phyloP scores from a whole-genome alignment of 331 rosid genomes.

The Quercus lobata region DNA sequence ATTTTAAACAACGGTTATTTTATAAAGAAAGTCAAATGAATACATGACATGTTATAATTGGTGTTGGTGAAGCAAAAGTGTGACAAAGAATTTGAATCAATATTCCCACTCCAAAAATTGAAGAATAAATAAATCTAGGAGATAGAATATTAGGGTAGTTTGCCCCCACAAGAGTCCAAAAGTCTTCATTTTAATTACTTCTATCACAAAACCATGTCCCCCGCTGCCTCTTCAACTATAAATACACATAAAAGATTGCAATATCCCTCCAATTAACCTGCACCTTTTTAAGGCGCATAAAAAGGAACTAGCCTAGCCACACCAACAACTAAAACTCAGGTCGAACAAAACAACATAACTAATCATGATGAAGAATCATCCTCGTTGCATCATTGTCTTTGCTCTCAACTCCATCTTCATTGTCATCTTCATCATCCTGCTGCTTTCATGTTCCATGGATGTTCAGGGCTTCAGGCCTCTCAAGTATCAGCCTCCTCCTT shows the following conservation, averaged over 20 bases:
- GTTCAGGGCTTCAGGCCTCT: constrained; percentile 40
- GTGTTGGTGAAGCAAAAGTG: too few relatives aligned
- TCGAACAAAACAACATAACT: background rate
- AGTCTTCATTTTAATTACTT: background rate
- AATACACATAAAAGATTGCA: background rate
- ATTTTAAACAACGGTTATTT: too few relatives aligned
- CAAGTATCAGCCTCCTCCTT: constrained; percentile 8
- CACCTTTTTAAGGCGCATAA: background rate
- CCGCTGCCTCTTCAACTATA: background rate
- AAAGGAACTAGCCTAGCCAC: background rate
- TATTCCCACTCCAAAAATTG: background rate
- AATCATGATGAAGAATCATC: constrained; percentile 16
- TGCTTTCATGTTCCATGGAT: constrained; percentile 19
- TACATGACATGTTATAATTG: too few relatives aligned
- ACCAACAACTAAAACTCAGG: background rate
- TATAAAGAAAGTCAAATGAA: too few relatives aligned
- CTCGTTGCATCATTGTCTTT: background rate
- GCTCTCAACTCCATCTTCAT: background rate
- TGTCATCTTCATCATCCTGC: constrained; percentile 15
- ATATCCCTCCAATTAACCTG: background rate
- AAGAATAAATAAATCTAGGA: background rate
- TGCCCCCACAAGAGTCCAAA: constrained; percentile 11
- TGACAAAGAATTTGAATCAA: too few relatives aligned
- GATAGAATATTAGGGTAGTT: too few relatives aligned
- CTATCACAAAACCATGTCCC: background rate